A percentile compares a stretch with the other conserved stretches of the same genome.
Conservation (phyloP, 1,284 basidiomycete species). For the Sphagnurus paluster region DNA sequence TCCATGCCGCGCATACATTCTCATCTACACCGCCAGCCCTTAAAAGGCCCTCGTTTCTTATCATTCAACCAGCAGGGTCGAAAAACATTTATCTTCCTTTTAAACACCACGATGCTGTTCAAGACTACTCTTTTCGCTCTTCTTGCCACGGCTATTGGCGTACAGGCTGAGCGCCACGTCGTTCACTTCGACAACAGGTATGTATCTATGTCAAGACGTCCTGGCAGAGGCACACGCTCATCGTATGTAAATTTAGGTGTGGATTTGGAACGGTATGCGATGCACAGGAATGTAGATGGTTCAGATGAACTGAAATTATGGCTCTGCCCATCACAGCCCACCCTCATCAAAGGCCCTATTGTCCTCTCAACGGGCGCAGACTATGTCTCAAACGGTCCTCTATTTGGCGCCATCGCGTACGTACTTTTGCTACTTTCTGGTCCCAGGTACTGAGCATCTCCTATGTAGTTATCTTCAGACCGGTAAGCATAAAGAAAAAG, state of each 20-base stretch:
- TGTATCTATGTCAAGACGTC: constrained; percentile 11
- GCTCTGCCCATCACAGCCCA: constrained; percentile 21
- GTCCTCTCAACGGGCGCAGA: constrained; percentile 32
- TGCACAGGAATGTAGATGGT: not conserved
- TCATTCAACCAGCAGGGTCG: too few species aligned
- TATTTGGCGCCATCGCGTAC: constrained; percentile 39
- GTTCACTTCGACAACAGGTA: constrained; percentile 32
- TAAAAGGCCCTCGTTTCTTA: too few species aligned
- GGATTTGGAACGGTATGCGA: constrained; percentile 25
- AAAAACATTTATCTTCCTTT: too few species aligned
- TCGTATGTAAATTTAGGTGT: constrained; percentile 20
- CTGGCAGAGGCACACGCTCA: not conserved
- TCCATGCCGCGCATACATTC: too few species aligned
- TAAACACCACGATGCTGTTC: constrained; percentile 11
- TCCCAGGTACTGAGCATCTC: not conserved
- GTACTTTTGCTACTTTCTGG: constrained; percentile 3
- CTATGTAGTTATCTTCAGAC: constrained; percentile 38
- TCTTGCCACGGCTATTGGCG: constrained; percentile 18
- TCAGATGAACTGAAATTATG: not conserved
- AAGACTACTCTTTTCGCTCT: constrained; percentile 16
- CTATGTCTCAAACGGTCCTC: constrained; percentile 35
- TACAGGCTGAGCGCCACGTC: constrained; percentile 27
- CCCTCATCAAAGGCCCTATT: constrained; percentile 25
- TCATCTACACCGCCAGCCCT: too few species aligned
- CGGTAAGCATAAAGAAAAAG: constrained; percentile 18